Conservation (phyloP, 129 eudicot species). For the Flaveria brownii region DNA sequence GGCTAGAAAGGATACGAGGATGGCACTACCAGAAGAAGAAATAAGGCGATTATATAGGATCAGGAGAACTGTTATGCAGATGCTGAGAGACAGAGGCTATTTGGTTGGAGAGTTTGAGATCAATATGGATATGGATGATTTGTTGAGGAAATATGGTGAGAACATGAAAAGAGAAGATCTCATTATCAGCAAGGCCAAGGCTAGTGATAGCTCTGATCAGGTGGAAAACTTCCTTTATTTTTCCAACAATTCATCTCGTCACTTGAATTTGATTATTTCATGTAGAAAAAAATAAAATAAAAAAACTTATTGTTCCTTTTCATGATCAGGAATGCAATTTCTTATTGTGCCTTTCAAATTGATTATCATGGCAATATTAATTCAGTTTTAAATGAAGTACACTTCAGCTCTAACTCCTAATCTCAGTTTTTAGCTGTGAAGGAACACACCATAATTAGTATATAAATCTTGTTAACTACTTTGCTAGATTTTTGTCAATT, state of each 20-base stretch:
- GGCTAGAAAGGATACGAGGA: slow-evolving; percentile 26
- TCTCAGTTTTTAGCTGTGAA: background rate
- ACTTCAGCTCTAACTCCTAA: background rate
- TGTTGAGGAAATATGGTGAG: slow-evolving; percentile 63
- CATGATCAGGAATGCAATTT: background rate
- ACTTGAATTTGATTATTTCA: background rate
- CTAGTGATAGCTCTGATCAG: slow-evolving; percentile 61
- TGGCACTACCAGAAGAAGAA: slow-evolving; percentile 63
- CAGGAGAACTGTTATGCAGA: slow-evolving; percentile 67
- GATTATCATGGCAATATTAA: background rate
- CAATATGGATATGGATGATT: slow-evolving; percentile 52
- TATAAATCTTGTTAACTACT: background rate
- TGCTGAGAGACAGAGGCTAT: slow-evolving; percentile 77
- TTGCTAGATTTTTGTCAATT: background rate
- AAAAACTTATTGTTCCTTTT: background rate
- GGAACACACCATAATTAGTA: background rate
- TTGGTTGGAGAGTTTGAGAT: slow-evolving; percentile 61
- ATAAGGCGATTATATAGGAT: slow-evolving; percentile 56
- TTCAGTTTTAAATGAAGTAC: background rate
- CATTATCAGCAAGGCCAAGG: slow-evolving; percentile 51
- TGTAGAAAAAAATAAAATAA: background rate
- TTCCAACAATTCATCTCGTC: background rate
- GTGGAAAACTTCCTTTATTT: slow-evolving; percentile 22
- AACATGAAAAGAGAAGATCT: slow-evolving; percentile 82
- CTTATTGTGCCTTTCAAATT: background rate